Percentiles rank a stretch among this genome's conserved stretches.
Evolutionary conservation across 257 asterid species (phyloP).

Genomic region (Verbena officinalis): DNA sequence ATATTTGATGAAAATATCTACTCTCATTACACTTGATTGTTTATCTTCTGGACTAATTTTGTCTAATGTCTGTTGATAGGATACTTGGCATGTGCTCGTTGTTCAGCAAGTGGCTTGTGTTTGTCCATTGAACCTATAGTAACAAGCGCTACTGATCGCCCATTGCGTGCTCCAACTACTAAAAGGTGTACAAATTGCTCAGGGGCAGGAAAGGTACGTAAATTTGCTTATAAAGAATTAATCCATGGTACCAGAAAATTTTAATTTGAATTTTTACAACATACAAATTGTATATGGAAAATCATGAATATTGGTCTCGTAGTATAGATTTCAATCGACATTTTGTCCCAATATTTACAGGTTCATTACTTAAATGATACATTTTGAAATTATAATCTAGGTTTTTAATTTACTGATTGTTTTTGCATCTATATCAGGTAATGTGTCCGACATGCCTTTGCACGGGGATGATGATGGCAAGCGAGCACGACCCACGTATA

Average conservation of each 20-base stretch:
- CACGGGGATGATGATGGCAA: slow-evolving; percentile 98
- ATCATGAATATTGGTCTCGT: too few relatives aligned
- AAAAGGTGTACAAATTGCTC: slow-evolving; percentile 84
- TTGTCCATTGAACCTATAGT: slow-evolving; percentile 61
- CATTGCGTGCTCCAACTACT: slow-evolving; percentile 60
- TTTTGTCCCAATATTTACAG: too few relatives aligned
- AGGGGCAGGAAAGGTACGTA: slow-evolving; percentile 90
- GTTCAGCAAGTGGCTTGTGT: slow-evolving; percentile 84
- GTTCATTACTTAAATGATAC: too few relatives aligned
- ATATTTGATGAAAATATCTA: neutral
- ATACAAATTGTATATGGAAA: too few relatives aligned
- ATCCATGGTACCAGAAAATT: too few relatives aligned
- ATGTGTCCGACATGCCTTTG: slow-evolving; percentile 96
- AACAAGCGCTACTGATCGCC: slow-evolving; percentile 42
- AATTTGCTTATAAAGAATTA: neutral
- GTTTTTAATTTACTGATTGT: neutral
- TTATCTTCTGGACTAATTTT: neutral
- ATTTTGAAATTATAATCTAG: too few relatives aligned
- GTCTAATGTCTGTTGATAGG: slow-evolving; percentile 38
- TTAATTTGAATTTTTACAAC: too few relatives aligned
- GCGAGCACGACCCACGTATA: slow-evolving; percentile 87
- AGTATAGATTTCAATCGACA: too few relatives aligned
- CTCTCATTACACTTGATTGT: neutral
- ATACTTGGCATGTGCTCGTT: slow-evolving; percentile 91
- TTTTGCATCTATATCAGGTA: slow-evolving; percentile 44